Evolutionary conservation across 1,284 basidiomycete species (phyloP).

Genomic region (Pseudozyma tsukubaensis): DNA sequence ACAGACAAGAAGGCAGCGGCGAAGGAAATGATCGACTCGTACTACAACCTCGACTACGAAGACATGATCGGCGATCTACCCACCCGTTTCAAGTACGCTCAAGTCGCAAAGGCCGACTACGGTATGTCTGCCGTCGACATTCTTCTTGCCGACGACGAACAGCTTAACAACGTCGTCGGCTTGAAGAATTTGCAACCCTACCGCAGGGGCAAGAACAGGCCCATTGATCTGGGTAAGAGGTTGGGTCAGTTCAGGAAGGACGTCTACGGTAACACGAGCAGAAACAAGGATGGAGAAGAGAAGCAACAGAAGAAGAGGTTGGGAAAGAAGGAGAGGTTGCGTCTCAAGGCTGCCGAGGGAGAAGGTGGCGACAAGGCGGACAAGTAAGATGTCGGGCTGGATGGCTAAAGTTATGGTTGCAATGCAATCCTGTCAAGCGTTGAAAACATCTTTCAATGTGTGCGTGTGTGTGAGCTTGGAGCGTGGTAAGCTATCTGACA

Average conservation of each 20-base stretch:
- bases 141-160: slow-evolving; percentile 88
- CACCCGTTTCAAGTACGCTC: slow-evolving; percentile 92
- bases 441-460: neutral
- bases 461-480: neutral
- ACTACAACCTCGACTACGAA: slow-evolving; percentile 92
- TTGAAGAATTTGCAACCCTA: slow-evolving; percentile 93
- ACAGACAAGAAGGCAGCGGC: slow-evolving; percentile 71
- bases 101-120: slow-evolving; percentile 77
- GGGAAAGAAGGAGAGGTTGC: slow-evolving; percentile 59
- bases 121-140: slow-evolving; percentile 87
- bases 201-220: slow-evolving; percentile 75
- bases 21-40: slow-evolving; percentile 88
- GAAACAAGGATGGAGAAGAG: slow-evolving; percentile 43
- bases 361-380: slow-evolving; percentile 4
- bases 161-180: slow-evolving; percentile 89
- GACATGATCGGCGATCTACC: slow-evolving; percentile 91
- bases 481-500: neutral
- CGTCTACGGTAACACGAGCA: slow-evolving; percentile 48
- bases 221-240: slow-evolving; percentile 74
- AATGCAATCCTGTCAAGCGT: too few species aligned
- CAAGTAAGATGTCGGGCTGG: neutral
- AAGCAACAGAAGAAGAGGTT: slow-evolving; percentile 70
- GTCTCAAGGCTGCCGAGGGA: slow-evolving; percentile 42
- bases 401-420: too few species aligned
- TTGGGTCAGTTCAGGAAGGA: slow-evolving; percentile 80